These are phyloP conservation scores for Picea sitchensis DNA, from an alignment of 75 land plant species.

Conservation along the genomic window DNA sequence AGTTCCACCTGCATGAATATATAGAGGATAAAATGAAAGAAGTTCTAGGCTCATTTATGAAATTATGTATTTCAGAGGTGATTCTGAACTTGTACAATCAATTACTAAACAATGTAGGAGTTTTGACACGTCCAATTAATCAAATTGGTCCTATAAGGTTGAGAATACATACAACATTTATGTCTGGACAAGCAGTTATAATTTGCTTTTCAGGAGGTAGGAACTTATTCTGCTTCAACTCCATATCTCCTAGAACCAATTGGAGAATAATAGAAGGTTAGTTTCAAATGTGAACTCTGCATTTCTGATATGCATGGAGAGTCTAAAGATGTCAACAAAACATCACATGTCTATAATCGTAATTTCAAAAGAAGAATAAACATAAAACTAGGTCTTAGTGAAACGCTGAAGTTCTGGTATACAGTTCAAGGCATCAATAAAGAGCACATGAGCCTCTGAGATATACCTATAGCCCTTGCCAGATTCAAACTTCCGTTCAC, in stretches of 20 bases:
- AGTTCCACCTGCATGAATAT: conserved; percentile 27
- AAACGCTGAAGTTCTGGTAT: background rate
- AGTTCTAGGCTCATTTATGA: background rate
- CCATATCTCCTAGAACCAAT: conserved; percentile 32
- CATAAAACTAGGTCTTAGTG: background rate
- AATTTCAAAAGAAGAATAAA: background rate
- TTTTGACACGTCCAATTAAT: background rate
- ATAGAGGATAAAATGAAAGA: background rate
- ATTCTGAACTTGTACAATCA: background rate
- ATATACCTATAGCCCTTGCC: conserved; percentile 42
- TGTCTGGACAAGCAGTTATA: conserved; percentile 37
- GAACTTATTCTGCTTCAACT: conserved; percentile 29
- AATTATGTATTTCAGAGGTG: background rate
- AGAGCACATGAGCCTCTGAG: background rate
- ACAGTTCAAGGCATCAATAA: background rate
- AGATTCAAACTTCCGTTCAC: conserved; percentile 44
- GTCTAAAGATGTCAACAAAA: background rate
- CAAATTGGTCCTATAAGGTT: background rate
- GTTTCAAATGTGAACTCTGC: background rate
- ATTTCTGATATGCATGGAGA: background rate
- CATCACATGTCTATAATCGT: background rate
- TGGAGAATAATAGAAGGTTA: background rate
- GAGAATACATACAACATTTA: conserved; percentile 23
- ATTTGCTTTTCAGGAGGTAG: conserved; percentile 47
- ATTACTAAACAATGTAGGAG: background rate